phyloP scores from a whole-genome alignment of 768 basidiomycete species.

The Boletellus sp. region DNA sequence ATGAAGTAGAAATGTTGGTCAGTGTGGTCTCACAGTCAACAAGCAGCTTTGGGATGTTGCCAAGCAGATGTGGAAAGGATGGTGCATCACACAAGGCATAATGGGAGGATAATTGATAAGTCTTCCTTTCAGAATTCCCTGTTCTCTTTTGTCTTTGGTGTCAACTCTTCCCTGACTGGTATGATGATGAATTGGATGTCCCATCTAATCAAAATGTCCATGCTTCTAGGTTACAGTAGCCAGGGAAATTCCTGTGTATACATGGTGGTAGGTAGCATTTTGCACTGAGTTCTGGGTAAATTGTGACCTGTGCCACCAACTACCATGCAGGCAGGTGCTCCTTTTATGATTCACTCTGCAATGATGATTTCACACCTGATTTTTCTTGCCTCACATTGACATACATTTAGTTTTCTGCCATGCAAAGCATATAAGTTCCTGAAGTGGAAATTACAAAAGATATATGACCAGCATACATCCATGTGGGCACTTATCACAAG shows the following conservation, averaged over 20 bases:
- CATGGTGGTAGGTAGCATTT: conserved; percentile 48
- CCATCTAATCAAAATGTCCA: background rate
- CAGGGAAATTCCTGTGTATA: conserved; percentile 95
- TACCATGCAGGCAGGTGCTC: conserved; percentile 57
- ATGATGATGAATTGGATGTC: background rate
- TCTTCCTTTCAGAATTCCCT: conserved; percentile 11
- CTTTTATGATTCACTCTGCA: background rate
- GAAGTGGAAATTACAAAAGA: conserved; percentile 67
- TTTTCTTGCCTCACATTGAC: background rate
- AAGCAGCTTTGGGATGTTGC: conserved; percentile 70
- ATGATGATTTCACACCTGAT: background rate
- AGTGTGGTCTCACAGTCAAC: conserved; percentile 80
- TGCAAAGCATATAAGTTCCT: conserved; percentile 83
- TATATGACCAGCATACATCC: conserved; percentile 66
- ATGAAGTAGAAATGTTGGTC: conserved; percentile 96
- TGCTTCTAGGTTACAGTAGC: conserved; percentile 75
- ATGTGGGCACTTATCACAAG: conserved; percentile 84
- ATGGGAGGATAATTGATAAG: conserved; percentile 97
- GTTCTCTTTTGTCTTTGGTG: background rate
- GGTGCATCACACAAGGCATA: conserved; percentile 82
- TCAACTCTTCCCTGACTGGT: background rate
- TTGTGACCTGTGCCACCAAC: conserved; percentile 31
- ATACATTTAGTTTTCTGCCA: background rate
- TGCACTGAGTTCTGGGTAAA: background rate
- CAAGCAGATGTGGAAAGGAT: conserved; percentile 80